phyloP scores from a whole-genome alignment of 257 asterid genomes.

The Ophiorrhiza pumila region DNA sequence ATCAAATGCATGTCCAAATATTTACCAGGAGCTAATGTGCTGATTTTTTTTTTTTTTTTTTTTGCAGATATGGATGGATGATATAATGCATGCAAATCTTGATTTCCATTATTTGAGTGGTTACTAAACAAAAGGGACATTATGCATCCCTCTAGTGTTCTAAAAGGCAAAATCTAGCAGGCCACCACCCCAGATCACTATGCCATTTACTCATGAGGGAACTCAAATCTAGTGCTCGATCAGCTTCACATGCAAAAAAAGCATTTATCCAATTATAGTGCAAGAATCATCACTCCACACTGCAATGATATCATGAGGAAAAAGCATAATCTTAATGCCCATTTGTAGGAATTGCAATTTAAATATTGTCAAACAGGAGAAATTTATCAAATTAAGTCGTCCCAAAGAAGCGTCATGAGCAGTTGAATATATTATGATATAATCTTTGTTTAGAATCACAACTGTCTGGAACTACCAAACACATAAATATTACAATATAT shows the following conservation, averaged over 20 bases:
- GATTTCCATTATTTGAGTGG: background rate
- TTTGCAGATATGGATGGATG: background rate
- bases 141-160: background rate
- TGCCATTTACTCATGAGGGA: background rate
- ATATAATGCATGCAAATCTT: background rate
- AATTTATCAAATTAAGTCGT: background rate
- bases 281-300: background rate
- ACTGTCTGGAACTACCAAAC: conserved; percentile 21
- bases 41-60: too few relatives aligned
- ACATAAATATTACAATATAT: background rate
- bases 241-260: background rate
- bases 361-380: background rate
- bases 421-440: background rate
- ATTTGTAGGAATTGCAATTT: background rate
- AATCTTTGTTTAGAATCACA: conserved; percentile 1
- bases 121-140: background rate
- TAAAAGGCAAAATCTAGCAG: background rate
- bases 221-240: background rate
- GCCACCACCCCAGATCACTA: background rate
- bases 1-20: too few relatives aligned
- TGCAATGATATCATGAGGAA: background rate
- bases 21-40: too few relatives aligned
- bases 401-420: conserved; percentile 2
- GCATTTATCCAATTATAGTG: background rate
- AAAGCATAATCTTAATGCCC: background rate